Base-by-base conservation (phyloP, 805 yeast genomes). In the Pichia eremophila region DNA sequence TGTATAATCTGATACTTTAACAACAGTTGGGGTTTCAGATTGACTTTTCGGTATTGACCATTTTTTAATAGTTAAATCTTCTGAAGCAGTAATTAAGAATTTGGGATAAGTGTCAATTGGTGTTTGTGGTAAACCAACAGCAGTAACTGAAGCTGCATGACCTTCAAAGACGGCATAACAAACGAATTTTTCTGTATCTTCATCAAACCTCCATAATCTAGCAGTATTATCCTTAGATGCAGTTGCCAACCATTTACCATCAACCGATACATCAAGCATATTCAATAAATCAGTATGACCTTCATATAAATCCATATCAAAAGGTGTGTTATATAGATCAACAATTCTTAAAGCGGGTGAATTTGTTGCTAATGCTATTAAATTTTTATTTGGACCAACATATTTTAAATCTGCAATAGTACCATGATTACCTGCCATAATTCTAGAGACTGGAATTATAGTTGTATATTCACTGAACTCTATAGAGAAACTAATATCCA, bases 391-490 rank as follows among this genome's bases (percentile, higher is more conserved):
- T 8, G 87, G 86, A 0, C 93, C 93, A 32, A 81, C 83, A 58
- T 80, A 83, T 54, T 79, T 77, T 69, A 89, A 74, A 61, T 91
- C 98, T 3, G 96, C 95, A 57, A 93, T 81, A 27, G 93, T 91
- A 48, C 97, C 98, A 66, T 91, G 96, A 64, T 89, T 89, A 55
- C 97, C 97, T 0, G 96, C 93, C 55, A 89, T 72, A 39, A 78
- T 73, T 47, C 80, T 70, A 8, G 64, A 57, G 2, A 75, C 60
- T 18, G 74, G 72, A n/a, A 84, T 61, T 9, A 58, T 39, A 28
- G 54, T 55, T 8, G 57, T 58, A 5, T 57, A 56, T 5, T 60
- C 57, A 36, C 62, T 59, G 15, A 67, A 53, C 4, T 57, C 63
- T 12, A 50, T 44, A 10, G 59, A 45, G 2, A 57, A 28, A 40